Base-by-base conservation (phyloP, 2,329 filamentous ascomycete species). In the Aspergillus tamarii region DNA sequence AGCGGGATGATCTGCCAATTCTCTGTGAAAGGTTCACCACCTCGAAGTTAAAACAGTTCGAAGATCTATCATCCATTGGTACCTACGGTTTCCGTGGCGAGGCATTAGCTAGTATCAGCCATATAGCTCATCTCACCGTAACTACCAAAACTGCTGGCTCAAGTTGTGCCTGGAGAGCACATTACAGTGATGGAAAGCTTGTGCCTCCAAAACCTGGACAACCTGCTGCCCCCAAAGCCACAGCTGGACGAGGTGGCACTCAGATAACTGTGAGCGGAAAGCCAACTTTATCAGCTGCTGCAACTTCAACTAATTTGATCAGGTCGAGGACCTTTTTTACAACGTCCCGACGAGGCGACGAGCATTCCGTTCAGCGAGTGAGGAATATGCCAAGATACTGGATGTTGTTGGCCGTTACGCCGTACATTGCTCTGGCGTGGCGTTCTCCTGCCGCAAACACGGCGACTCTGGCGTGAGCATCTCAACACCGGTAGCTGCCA, bases 81-180 rank as follows among this genome's bases (percentile, higher is more conserved):
- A 98, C 95, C 1, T 99, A 99, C 77, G 95, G 95, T n/a, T 99
- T 99, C 74, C 91, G 95, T 59, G 95, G 95, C 61, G 95, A 99
- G 79, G 95, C 95, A 4, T 82, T 99, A 60, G 95, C 95, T 16
- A 98, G 95, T 79, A 99, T 99, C 77, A 98, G 94, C 74, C 95
- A 99, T 76, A 97, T 99, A 71, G 94, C 96, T 39, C 96, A 99
- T 81, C 84, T 99, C 26, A 93, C 90, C 4, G 93, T 99, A 50
- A 98, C 94, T 1, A 99, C 96, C 9, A 96, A 93, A 77, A 98
- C 94, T 1, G 90, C 91, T 63, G 89, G 93, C 50, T 96, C 94
- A 0, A 89, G 88, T 69, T 91, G 93, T 78, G 95, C 95, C 19
- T 99, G 92, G 91, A 89, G 92, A 75, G 94, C 94, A 26, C 88